Conservation (phyloP, 768 basidiomycete species). For the Atractiella rhizophila region DNA sequence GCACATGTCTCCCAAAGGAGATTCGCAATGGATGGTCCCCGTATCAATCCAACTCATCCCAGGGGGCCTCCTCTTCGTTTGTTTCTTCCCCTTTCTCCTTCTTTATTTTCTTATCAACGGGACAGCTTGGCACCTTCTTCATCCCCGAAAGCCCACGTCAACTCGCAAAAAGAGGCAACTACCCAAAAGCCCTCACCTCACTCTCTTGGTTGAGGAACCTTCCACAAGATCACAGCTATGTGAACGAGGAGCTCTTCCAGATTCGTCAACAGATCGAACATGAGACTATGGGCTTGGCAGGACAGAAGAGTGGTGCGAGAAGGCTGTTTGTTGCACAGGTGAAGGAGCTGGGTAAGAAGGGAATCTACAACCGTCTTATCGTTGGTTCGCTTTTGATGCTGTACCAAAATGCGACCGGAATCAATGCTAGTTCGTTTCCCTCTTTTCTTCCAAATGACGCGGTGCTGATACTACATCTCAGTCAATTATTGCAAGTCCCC, state of each 20-base stretch:
- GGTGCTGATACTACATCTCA: no score
- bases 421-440: no score
- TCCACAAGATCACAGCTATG: conserved; percentile 14
- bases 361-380: conserved; percentile 11
- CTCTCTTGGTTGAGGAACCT: conserved; percentile 19
- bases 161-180: conserved; percentile 12
- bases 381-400: conserved; percentile 25
- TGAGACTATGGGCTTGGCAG: no score
- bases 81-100: background rate
- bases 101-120: background rate
- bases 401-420: conserved; percentile 27
- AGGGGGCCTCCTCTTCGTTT: conserved; percentile 11
- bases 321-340: background rate
- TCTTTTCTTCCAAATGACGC: no score
- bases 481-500: conserved; percentile 27
- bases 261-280: conserved; percentile 1
- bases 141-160: conserved; percentile 20
- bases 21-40: conserved; percentile 16
- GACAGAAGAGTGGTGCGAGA: no score
- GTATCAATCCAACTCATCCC: conserved; percentile 19
- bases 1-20: background rate
- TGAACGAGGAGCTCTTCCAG: conserved; percentile 3
- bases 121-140: conserved; percentile 19
- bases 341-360: conserved; percentile 7
- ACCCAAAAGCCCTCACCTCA: conserved; percentile 17